Evolutionary conservation across 129 eudicot genomes (phyloP).

Genomic region (Saussurea involucrata): DNA sequence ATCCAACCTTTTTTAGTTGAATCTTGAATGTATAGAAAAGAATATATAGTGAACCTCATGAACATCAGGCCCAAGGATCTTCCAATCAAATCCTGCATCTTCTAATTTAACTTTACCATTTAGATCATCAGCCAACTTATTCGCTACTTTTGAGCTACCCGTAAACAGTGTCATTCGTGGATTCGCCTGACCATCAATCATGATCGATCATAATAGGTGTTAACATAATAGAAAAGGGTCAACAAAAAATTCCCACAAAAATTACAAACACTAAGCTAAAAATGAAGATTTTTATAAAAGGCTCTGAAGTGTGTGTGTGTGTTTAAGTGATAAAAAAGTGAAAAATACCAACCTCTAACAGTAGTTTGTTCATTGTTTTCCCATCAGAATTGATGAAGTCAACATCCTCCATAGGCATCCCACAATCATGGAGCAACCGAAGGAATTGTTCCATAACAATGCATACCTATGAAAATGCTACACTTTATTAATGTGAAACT

Average conservation of each 20-base stretch:
- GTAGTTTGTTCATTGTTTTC: conserved; percentile 69
- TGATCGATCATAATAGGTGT: not conserved
- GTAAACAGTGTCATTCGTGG: conserved; percentile 93
- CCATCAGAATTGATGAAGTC: conserved; percentile 95
- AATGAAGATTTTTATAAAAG: not conserved
- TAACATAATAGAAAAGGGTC: too few species aligned
- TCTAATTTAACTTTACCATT: conserved; percentile 76
- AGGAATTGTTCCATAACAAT: conserved; percentile 93
- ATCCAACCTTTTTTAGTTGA: not conserved
- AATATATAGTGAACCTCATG: conserved; percentile 60
- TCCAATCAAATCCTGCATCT: conserved; percentile 98
- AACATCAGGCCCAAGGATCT: conserved; percentile 93
- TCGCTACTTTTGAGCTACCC: conserved; percentile 88
- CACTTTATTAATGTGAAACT: not conserved
- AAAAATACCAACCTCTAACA: conserved; percentile 54
- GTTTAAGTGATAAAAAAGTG: not conserved
- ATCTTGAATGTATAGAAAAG: not conserved
- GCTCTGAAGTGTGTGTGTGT: not conserved
- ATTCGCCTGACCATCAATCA: conserved; percentile 49
- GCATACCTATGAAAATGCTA: conserved; percentile 50
- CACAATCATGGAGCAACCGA: conserved; percentile 86
- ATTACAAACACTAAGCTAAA: too few species aligned
- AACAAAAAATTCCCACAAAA: too few species aligned
- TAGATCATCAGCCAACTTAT: conserved; percentile 67
- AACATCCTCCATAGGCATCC: conserved; percentile 83